These are phyloP conservation scores for Murraya koenigii DNA, from an alignment of 345 rosid species.

Conservation along the genomic window DNA sequence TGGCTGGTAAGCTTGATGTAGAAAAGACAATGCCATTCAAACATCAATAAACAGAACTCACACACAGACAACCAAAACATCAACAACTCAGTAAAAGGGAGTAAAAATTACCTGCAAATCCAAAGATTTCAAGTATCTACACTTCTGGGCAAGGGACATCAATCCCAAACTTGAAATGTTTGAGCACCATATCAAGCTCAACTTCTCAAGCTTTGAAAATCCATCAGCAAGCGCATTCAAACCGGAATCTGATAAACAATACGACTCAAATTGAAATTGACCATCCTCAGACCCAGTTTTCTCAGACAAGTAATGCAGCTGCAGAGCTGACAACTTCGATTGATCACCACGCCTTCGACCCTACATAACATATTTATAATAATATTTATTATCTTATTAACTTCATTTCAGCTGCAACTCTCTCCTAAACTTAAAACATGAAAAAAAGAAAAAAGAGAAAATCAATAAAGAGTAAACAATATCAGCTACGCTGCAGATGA, in stretches of 20 bases:
- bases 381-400: not conserved
- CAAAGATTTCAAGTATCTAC: constrained; percentile 60
- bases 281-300: constrained; percentile 33
- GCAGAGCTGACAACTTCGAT: constrained; percentile 26
- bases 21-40: not conserved
- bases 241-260: constrained; percentile 68
- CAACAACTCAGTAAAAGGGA: not conserved
- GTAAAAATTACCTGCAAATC: constrained; percentile 65
- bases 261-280: constrained; percentile 31
- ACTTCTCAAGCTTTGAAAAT: constrained; percentile 62
- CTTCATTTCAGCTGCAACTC: not conserved
- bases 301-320: constrained; percentile 23
- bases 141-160: constrained; percentile 56
- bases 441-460: not conserved
- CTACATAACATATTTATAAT: constrained; percentile 30
- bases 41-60: constrained; percentile 3
- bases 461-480: not conserved
- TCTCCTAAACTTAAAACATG: not conserved
- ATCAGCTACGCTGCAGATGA: not conserved
- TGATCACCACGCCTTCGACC: constrained; percentile 41
- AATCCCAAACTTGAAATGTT: constrained; percentile 67
- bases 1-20: not conserved
- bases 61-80: not conserved
- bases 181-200: constrained; percentile 90
- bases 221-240: constrained; percentile 61